phyloP scores from a whole-genome alignment of 306 rosid species.

The Trifolium dubium region DNA sequence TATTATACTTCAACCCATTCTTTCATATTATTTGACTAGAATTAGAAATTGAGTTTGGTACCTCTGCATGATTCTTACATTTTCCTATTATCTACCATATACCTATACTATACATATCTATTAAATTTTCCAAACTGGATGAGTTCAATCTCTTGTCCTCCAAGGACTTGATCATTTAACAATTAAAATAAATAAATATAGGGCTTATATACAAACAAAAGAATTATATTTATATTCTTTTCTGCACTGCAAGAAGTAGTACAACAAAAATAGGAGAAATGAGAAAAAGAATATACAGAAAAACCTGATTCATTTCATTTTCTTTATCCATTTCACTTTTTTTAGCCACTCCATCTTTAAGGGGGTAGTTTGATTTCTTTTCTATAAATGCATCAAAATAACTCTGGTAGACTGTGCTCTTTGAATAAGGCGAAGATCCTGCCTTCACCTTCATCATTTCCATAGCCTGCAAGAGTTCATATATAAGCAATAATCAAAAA shows the following conservation, averaged over 20 bases:
- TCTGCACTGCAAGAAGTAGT: slow-evolving; percentile 65
- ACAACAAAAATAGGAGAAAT: slow-evolving; percentile 78
- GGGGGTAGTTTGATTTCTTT: slow-evolving; percentile 53
- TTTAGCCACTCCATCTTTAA: slow-evolving; percentile 26
- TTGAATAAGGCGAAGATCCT: slow-evolving; percentile 52
- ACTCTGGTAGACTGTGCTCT: slow-evolving; percentile 67
- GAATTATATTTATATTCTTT: slow-evolving; percentile 55
- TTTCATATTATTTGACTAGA: too few relatives aligned
- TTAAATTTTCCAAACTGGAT: slow-evolving; percentile 24
- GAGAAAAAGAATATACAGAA: slow-evolving; percentile 69
- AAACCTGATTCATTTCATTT: slow-evolving; percentile 52
- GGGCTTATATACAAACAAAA: slow-evolving; percentile 26
- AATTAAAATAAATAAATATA: slow-evolving; percentile 25
- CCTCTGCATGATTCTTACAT: too few relatives aligned
- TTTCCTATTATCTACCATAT: too few relatives aligned
- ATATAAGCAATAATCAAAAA: not conserved
- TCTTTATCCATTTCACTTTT: slow-evolving; percentile 60
- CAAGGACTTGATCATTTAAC: slow-evolving; percentile 18
- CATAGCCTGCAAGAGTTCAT: slow-evolving; percentile 77
- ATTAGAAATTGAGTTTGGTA: too few relatives aligned
- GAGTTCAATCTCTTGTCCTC: not conserved
- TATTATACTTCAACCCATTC: too few relatives aligned
- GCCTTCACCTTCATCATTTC: slow-evolving; percentile 77
- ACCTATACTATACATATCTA: slow-evolving; percentile 9
- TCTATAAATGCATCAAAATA: slow-evolving; percentile 86